A percentile compares a stretch with the other conserved stretches of the same genome.
Evolutionary conservation across 805 yeast species (phyloP).

Genomic region (Kazachstania taianensis): DNA sequence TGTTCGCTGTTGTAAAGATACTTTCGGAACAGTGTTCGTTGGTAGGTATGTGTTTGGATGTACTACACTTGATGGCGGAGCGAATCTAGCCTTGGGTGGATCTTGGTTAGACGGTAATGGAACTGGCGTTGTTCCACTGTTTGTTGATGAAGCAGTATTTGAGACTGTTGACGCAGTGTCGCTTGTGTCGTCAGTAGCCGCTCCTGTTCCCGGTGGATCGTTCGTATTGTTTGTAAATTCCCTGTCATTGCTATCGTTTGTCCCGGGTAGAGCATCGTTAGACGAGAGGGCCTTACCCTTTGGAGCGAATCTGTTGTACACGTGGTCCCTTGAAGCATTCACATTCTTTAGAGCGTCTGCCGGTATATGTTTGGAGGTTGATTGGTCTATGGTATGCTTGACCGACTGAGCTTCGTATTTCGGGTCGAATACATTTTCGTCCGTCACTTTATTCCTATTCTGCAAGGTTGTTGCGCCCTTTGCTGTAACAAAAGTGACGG

Average conservation of each 20-base stretch:
- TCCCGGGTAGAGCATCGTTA: no score
- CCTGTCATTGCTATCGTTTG: no score
- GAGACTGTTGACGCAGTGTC: no score
- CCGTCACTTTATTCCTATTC: conserved; percentile 32
- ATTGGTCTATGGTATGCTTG: conserved; percentile 55
- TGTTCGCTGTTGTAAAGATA: not conserved
- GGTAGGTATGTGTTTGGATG: conserved; percentile 17
- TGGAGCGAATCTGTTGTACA: conserved; percentile 26
- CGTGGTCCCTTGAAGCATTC: conserved; percentile 16
- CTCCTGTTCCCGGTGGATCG: not conserved
- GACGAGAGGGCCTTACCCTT: conserved; percentile 24
- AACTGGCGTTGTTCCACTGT: no score
- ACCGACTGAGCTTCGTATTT: conserved; percentile 47
- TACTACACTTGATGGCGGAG: conserved; percentile 20
- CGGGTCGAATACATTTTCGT: conserved; percentile 41
- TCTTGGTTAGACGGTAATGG: not conserved
- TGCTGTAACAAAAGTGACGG: conserved; percentile 47
- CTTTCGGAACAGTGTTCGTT: not conserved
- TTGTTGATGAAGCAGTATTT: no score
- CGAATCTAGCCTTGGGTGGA: conserved; percentile 11
- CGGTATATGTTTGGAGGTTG: conserved; percentile 51
- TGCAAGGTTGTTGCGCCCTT: conserved; percentile 51
- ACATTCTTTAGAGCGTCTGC: conserved; percentile 18
- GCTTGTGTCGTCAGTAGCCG: no score
- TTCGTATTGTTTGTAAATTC: not conserved